Percentiles rank a stretch among this genome's conserved stretches.
Conservation (phyloP, 371 early-diverging fungal species). For the Haplosporangium sp. region DNA sequence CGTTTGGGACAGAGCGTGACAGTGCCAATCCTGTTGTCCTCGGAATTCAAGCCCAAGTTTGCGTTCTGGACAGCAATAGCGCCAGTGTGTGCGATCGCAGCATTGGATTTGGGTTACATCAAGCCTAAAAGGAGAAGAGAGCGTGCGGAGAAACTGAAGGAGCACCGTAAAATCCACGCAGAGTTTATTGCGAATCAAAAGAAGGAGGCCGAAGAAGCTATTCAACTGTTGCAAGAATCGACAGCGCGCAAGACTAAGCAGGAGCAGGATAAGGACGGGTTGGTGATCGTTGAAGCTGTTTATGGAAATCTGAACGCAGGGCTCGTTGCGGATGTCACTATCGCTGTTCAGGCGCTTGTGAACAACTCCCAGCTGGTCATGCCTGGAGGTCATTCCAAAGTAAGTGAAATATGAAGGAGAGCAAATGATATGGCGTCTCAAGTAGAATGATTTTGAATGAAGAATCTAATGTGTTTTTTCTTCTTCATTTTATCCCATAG, state of each 20-base stretch:
- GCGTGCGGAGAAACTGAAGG: conserved; percentile 72
- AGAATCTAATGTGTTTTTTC: background rate
- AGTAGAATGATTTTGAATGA: background rate
- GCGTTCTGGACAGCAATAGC: conserved; percentile 74
- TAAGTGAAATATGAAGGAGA: too few species aligned
- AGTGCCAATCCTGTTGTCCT: conserved; percentile 82
- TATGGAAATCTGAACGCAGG: conserved; percentile 82
- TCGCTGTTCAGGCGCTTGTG: conserved; percentile 87
- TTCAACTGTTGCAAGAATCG: conserved; percentile 74
- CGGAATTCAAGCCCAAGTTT: conserved; percentile 74
- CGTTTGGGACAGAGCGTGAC: conserved; percentile 87
- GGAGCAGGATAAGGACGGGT: conserved; percentile 77
- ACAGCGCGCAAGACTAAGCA: conserved; percentile 72
- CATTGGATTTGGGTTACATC: conserved; percentile 75
- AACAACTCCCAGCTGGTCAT: conserved; percentile 87
- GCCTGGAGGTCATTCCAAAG: conserved; percentile 89
- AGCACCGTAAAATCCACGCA: conserved; percentile 81
- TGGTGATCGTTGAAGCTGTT: conserved; percentile 87
- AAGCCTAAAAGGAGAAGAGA: conserved; percentile 74
- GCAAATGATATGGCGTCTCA: background rate
- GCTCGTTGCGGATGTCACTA: conserved; percentile 84
- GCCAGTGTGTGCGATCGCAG: conserved; percentile 74
- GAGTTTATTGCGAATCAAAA: conserved; percentile 77
- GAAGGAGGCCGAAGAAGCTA: conserved; percentile 84
- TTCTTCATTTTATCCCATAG: conserved; percentile 41